A percentile compares a stretch with the other conserved stretches of the same genome.
phyloP scores from a whole-genome alignment of 345 rosid genomes.

The Hirschfeldia incana region DNA sequence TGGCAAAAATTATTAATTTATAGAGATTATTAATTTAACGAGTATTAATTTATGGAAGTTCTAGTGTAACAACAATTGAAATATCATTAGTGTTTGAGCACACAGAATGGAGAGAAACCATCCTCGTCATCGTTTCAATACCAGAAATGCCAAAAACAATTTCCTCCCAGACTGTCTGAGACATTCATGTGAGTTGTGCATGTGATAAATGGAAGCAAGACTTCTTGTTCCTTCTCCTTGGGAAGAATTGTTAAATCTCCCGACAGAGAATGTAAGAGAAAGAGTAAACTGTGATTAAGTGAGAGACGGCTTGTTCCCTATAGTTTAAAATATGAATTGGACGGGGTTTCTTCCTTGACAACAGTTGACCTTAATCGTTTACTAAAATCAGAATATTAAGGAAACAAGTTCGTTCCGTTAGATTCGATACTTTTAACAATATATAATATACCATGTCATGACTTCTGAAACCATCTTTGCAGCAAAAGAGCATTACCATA shows the following conservation, averaged over 20 bases:
- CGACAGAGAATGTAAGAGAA: too few relatives aligned
- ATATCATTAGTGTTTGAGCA: not conserved
- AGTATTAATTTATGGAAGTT: too few relatives aligned
- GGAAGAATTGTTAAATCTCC: too few relatives aligned
- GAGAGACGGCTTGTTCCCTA: not conserved
- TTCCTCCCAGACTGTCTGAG: not conserved
- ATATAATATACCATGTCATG: not conserved
- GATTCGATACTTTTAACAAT: not conserved
- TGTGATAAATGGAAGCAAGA: not conserved
- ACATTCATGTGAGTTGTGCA: not conserved
- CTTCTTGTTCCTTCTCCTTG: not conserved
- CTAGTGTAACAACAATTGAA: too few relatives aligned
- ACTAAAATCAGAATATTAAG: not conserved
- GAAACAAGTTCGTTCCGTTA: not conserved
- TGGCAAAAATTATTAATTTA: too few relatives aligned
- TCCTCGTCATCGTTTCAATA: not conserved
- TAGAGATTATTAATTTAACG: too few relatives aligned
- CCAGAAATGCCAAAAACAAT: not conserved
- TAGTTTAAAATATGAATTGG: not conserved
- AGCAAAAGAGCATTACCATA: not conserved
- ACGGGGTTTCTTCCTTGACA: not conserved
- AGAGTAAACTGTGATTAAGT: not conserved
- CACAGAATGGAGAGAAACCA: not conserved
- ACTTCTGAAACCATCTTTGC: not conserved
- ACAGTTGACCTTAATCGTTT: constrained; percentile 2